Conservation (phyloP, 2,329 filamentous ascomycete species). For the Aspergillus ibericus region DNA sequence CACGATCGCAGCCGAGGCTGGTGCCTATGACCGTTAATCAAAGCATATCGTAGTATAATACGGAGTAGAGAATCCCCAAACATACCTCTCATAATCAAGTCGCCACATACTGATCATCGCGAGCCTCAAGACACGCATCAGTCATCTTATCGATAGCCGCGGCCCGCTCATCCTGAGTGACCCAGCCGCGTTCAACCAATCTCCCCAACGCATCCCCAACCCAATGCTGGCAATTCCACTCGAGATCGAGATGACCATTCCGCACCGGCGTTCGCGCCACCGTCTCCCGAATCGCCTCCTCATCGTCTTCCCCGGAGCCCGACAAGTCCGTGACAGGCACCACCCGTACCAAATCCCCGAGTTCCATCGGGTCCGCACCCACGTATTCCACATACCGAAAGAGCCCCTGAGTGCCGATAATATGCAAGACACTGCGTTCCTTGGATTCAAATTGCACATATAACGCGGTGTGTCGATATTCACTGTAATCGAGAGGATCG, state of each 20-base stretch:
- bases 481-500: conserved; percentile 29
- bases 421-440: conserved; percentile 23
- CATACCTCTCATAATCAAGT: background rate
- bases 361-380: conserved; percentile 12
- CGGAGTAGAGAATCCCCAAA: too few species aligned
- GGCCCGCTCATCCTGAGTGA: conserved; percentile 19
- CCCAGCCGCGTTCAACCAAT: conserved; percentile 23
- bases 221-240: conserved; percentile 39
- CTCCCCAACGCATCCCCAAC: conserved; percentile 29
- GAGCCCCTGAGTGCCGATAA: conserved; percentile 28
- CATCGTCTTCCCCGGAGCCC: conserved; percentile 16
- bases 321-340: conserved; percentile 17
- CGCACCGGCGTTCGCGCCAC: conserved; percentile 23
- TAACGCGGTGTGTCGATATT: conserved; percentile 34
- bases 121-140: conserved; percentile 29
- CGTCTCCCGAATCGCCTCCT: conserved; percentile 17
- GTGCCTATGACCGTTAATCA: too few species aligned
- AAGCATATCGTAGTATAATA: too few species aligned
- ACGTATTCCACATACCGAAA: conserved; percentile 24
- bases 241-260: conserved; percentile 23
- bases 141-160: conserved; percentile 28
- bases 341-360: conserved; percentile 16
- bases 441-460: conserved; percentile 23
- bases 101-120: conserved; percentile 12
- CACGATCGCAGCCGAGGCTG: background rate